Conservation (phyloP, 208 protist genomes). For the Trypanosoma caninum region DNA sequence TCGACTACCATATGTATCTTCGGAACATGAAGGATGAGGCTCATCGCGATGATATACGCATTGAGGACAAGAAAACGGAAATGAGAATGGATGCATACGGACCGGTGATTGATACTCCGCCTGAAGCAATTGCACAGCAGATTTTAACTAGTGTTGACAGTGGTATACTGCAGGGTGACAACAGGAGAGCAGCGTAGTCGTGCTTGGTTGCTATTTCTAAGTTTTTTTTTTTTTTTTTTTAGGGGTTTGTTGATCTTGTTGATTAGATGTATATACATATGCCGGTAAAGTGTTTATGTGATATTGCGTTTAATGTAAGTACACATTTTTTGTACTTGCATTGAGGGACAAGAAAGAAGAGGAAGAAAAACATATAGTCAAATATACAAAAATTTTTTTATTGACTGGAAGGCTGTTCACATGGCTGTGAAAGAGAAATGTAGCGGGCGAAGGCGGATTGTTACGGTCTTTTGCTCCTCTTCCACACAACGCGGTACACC, state of each 20-base stretch:
- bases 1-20: slow-evolving; percentile 88
- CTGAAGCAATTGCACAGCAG: slow-evolving; percentile 64
- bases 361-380: too few species aligned
- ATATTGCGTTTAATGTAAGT: too few species aligned
- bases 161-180: slow-evolving; percentile 13
- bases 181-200: background rate
- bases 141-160: slow-evolving; percentile 61
- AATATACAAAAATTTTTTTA: too few species aligned
- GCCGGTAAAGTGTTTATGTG: too few species aligned
- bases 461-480: slow-evolving; percentile 74
- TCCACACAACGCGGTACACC: slow-evolving; percentile 37
- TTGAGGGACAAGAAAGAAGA: too few species aligned
- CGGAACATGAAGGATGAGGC: slow-evolving; percentile 91
- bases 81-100: slow-evolving; percentile 72
- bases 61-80: slow-evolving; percentile 81
- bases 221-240: background rate
- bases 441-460: slow-evolving; percentile 23
- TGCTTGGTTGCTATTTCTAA: background rate
- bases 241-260: background rate
- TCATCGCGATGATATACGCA: slow-evolving; percentile 74
- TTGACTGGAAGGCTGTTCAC: too few species aligned
- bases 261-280: background rate
- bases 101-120: slow-evolving; percentile 81
- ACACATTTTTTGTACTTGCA: too few species aligned
- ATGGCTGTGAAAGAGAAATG: too few species aligned